Evolutionary conservation across 495 filamentous ascomycete genomes (phyloP).

Genomic region (Neurospora sp.): DNA sequence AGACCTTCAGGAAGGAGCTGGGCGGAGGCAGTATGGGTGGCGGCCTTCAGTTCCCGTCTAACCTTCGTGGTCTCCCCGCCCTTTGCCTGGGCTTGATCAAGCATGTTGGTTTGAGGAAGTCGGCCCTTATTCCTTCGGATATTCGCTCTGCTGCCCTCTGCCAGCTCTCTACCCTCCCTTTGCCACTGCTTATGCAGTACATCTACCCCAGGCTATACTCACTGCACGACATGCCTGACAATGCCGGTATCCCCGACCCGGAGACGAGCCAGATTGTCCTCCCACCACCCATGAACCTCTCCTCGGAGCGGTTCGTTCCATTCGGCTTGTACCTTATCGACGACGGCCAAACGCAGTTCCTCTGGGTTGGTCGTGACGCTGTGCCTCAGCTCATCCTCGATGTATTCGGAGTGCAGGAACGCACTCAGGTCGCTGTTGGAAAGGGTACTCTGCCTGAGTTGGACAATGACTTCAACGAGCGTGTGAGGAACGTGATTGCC

Average conservation of each 20-base stretch:
- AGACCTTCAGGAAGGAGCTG: slow-evolving; percentile 94
- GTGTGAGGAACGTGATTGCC: slow-evolving; percentile 76
- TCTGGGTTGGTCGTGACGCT: slow-evolving; percentile 91
- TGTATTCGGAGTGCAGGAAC: slow-evolving; percentile 78
- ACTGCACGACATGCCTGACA: slow-evolving; percentile 96
- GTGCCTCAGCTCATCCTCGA: slow-evolving; percentile 82
- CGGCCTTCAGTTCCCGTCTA: slow-evolving; percentile 87
- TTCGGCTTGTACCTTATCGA: slow-evolving; percentile 97
- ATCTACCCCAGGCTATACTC: slow-evolving; percentile 93
- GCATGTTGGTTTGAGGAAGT: slow-evolving; percentile 90
- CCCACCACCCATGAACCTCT: slow-evolving; percentile 76
- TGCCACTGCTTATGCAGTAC: slow-evolving; percentile 90
- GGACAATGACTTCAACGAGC: slow-evolving; percentile 94
- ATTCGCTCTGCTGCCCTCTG: slow-evolving; percentile 90
- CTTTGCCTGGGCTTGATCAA: slow-evolving; percentile 93
- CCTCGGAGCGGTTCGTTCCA: slow-evolving; percentile 75
- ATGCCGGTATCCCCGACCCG: slow-evolving; percentile 73
- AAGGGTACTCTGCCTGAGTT: slow-evolving; percentile 78
- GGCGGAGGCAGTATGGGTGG: slow-evolving; percentile 93
- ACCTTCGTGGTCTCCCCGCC: slow-evolving; percentile 76
- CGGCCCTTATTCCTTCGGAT: slow-evolving; percentile 91
- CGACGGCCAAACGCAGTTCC: slow-evolving; percentile 93
- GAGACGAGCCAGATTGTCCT: slow-evolving; percentile 80
- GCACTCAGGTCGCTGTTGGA: slow-evolving; percentile 75
- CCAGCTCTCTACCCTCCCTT: slow-evolving; percentile 81